These are phyloP conservation scores for Fraxinus greggii DNA, from an alignment of 305 asterid species.

Conservation along the genomic window DNA sequence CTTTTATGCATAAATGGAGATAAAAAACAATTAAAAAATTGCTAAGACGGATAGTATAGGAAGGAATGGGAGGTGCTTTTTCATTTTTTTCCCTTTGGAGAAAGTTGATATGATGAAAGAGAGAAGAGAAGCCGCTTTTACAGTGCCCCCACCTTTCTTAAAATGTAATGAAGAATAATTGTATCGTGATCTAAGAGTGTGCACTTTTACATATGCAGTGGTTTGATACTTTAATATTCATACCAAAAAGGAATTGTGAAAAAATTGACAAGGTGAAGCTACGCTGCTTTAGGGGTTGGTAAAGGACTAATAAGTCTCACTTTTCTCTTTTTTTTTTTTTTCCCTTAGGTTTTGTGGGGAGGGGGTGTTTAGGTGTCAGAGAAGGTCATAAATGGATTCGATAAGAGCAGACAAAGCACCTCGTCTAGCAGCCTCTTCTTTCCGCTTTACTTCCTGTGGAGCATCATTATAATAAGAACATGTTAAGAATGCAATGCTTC, in stretches of 20 bases:
- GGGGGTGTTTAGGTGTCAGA: neutral
- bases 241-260: neutral
- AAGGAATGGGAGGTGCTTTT: neutral
- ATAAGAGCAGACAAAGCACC: conserved; percentile 42
- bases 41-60: neutral
- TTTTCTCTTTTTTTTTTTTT: neutral
- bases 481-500: conserved; percentile 5
- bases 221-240: neutral
- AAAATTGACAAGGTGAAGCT: neutral
- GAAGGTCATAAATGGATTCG: conserved; percentile 15
- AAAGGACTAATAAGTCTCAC: neutral
- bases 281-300: neutral
- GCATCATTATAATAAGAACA: conserved; percentile 18
- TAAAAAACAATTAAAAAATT: neutral
- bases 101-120: neutral
- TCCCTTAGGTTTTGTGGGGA: neutral
- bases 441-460: conserved; percentile 73
- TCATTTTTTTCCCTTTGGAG: neutral
- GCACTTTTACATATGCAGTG: neutral
- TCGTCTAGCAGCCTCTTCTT: conserved; percentile 88
- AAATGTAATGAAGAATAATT: neutral
- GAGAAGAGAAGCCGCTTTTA: neutral
- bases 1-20: neutral
- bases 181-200: neutral
- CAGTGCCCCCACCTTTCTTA: neutral